Conservation (phyloP, 2,329 filamentous ascomycete genomes). For the Myriosclerotinia duriaeana region DNA sequence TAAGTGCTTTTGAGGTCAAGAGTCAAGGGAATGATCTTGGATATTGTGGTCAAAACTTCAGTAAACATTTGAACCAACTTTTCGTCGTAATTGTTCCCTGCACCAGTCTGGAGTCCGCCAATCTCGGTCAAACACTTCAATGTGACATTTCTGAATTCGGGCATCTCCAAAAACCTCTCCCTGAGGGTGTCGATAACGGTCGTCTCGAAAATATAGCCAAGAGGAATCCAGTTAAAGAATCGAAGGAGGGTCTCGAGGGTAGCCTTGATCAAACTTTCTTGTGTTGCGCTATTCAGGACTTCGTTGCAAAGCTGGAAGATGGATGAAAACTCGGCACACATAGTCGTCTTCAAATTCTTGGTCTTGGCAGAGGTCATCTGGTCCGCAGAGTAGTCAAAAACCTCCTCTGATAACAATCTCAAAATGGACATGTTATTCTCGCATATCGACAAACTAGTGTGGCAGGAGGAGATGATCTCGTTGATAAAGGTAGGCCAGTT, state of each 20-base stretch:
- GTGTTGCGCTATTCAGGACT: constrained; percentile 85
- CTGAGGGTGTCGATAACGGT: constrained; percentile 91
- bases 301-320: constrained; percentile 98
- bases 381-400: constrained; percentile 98
- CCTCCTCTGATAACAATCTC: constrained; percentile 91
- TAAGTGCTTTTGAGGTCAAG: constrained; percentile 92
- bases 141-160: constrained; percentile 95
- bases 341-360: constrained; percentile 93
- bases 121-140: constrained; percentile 97
- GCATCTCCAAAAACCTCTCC: constrained; percentile 86
- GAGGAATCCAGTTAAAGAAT: constrained; percentile 98
- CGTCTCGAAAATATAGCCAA: constrained; percentile 98
- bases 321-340: constrained; percentile 97
- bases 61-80: constrained; percentile 98
- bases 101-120: constrained; percentile 83
- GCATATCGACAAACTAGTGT: constrained; percentile 93
- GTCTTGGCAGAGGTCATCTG: constrained; percentile 99
- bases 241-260: constrained; percentile 92
- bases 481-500: constrained; percentile 99
- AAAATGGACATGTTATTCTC: constrained; percentile 99
- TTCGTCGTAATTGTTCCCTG: constrained; percentile 78
- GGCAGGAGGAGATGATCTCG: constrained; percentile 96
- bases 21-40: constrained; percentile 86
- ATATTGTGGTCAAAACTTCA: constrained; percentile 87
- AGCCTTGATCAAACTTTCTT: constrained; percentile 88